Percentiles rank a stretch among this genome's conserved stretches.
phyloP scores from a whole-genome alignment of 495 filamentous ascomycete genomes.

The Jackrogersella minutella region DNA sequence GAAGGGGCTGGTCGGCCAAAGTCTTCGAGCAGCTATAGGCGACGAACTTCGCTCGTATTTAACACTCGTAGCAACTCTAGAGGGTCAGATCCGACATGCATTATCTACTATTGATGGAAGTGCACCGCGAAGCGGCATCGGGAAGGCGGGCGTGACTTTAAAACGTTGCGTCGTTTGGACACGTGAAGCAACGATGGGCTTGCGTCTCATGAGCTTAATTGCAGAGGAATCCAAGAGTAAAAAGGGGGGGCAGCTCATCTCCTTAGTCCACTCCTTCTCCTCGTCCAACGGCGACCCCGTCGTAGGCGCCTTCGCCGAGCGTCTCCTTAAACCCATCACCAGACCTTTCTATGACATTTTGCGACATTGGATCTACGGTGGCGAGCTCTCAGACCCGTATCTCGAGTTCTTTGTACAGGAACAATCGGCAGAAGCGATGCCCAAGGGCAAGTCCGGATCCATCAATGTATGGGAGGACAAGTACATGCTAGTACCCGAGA shows the following conservation, averaged over 20 bases:
- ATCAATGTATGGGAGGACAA: slow-evolving; percentile 98
- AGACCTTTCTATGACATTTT: slow-evolving; percentile 97
- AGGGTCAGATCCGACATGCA: slow-evolving; percentile 90
- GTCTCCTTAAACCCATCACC: slow-evolving; percentile 89
- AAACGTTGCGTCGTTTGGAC: slow-evolving; percentile 98
- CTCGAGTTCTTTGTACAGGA: slow-evolving; percentile 95
- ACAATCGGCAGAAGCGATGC: slow-evolving; percentile 61
- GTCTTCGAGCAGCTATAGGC: slow-evolving; percentile 87
- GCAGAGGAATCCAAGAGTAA: slow-evolving; percentile 86
- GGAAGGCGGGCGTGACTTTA: slow-evolving; percentile 91
- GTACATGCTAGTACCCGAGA: slow-evolving; percentile 82
- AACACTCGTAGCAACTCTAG: slow-evolving; percentile 89
- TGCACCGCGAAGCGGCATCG: slow-evolving; percentile 69
- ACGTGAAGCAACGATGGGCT: slow-evolving; percentile 93
- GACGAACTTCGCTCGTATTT: slow-evolving; percentile 89
- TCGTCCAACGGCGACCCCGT: slow-evolving; percentile 95
- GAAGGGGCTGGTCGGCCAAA: slow-evolving; percentile 82
- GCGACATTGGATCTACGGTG: slow-evolving; percentile 97
- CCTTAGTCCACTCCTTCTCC: slow-evolving; percentile 90
- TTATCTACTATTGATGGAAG: slow-evolving; percentile 71
- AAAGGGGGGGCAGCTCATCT: slow-evolving; percentile 93
- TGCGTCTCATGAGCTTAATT: slow-evolving; percentile 92
- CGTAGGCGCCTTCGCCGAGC: slow-evolving; percentile 92
- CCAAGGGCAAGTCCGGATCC: slow-evolving; percentile 65
- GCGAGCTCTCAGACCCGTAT: slow-evolving; percentile 95